A percentile compares a stretch with the other conserved stretches of the same genome.
phyloP scores from a whole-genome alignment of 192 early-diverging fungal genomes.

The Coemansia biformis region DNA sequence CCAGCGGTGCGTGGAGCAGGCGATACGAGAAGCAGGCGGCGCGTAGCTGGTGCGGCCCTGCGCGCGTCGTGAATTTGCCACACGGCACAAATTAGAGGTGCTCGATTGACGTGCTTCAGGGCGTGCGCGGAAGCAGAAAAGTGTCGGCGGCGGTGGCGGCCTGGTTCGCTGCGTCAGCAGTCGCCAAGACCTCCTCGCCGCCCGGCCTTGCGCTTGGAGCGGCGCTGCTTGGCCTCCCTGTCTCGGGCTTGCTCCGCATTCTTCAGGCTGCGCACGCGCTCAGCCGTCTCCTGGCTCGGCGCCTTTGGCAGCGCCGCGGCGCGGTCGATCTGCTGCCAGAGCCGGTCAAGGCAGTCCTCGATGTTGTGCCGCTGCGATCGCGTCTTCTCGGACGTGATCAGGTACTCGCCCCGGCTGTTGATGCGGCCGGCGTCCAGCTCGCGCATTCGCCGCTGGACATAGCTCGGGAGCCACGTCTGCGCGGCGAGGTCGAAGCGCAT shows the following conservation, averaged over 20 bases:
- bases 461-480: conserved; percentile 69
- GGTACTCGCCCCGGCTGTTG: conserved; percentile 67
- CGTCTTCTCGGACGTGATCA: conserved; percentile 70
- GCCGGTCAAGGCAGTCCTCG: conserved; percentile 73
- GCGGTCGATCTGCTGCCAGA: conserved; percentile 54
- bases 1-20: no score
- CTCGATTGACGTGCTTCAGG: no score
- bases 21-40: conserved; percentile 86
- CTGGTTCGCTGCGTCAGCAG: no score
- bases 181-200: conserved; percentile 47
- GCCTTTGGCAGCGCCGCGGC: conserved; percentile 65
- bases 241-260: conserved; percentile 54
- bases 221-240: conserved; percentile 59
- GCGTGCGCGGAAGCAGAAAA: no score
- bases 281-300: conserved; percentile 58
- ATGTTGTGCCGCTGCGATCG: conserved; percentile 72
- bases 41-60: no score
- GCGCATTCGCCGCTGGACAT: conserved; percentile 57
- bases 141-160: no score
- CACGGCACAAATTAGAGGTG: no score
- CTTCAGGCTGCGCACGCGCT: conserved; percentile 58
- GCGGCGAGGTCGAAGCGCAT: conserved; percentile 65
- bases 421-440: conserved; percentile 55
- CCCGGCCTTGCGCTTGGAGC: conserved; percentile 60
- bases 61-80: no score